Evolutionary conservation across 2,329 filamentous ascomycete species (phyloP).

Genomic region (Monosporascus sp.): DNA sequence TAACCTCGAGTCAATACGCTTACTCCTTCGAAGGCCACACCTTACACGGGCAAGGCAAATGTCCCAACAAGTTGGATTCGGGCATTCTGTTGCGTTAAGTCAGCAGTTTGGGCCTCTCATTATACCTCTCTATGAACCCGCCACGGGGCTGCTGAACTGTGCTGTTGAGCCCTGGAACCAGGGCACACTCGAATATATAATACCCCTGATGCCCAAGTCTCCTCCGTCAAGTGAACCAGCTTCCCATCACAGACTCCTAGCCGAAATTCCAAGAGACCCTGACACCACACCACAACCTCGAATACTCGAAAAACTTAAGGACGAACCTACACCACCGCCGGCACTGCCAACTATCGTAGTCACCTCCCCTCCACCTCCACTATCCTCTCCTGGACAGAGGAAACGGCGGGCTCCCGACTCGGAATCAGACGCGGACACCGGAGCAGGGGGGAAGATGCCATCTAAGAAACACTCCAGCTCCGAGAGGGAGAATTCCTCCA

Average conservation of each 20-base stretch:
- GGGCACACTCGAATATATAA: background rate
- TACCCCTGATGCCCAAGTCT: background rate
- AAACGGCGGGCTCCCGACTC: background rate
- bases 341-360: background rate
- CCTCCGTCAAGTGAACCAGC: background rate
- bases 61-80: background rate
- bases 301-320: background rate
- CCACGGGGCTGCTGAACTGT: background rate
- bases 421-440: slow-evolving; percentile 8
- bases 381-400: background rate
- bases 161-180: background rate
- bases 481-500: slow-evolving; percentile 28
- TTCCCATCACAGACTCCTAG: background rate
- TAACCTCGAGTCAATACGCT: background rate
- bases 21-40: background rate
- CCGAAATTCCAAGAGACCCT: background rate
- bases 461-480: slow-evolving; percentile 32
- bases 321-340: background rate
- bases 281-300: background rate
- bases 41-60: background rate
- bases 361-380: background rate
- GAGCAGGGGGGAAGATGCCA: slow-evolving; percentile 14
- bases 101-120: background rate
- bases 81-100: background rate
- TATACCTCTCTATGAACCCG: background rate